Evolutionary conservation across 2,329 filamentous ascomycete genomes (phyloP), one percentile per base, ranked within the genome.

Genomic region (Alternaria sp.): DNA sequence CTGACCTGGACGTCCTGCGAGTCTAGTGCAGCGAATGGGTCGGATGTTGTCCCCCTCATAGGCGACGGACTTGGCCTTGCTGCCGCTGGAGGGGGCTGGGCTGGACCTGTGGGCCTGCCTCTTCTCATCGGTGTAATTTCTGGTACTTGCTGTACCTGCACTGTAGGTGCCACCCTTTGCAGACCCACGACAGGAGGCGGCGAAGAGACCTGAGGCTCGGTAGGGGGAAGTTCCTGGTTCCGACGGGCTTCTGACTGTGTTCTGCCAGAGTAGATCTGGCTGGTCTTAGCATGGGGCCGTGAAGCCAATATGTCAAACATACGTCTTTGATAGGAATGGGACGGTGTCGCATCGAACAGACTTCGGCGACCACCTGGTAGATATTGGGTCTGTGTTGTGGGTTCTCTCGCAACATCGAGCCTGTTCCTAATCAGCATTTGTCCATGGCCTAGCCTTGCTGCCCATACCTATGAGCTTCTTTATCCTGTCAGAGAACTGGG

Each of bases 61-160:
- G 93, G 91, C 6, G 92, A 93, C 8, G 89, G 86, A 71, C 83
- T 90, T 57, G 86, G 87, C 73, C 88, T 89, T 43, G 83, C 79
- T 30, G 69, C 72, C 19, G 70, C 71, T 21, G 68, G 69, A 46
- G 63, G 71, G 80, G 82, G 78, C 77, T 81, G 83, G 23, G 81
- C 78, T 61, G 85, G 83, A 17, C 82, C 86, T 5, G 85, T 84
- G 6, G 93, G 91, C 65, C 93, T 86, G 5, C 96, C 96, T 81
- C 96, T 88, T 64, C 96, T 88, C 96, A 98, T 98, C 1, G 95
- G 96, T 40, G 92, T 90, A 65, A 99, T 93, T 23, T 97, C 93
- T 9, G 96, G 96, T 58, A 98, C 89, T 9, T 86, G 83, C 69
- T 91, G 88, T 57, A 91, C 88, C 69, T 91, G 87, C 59, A 91